Evolutionary conservation across 345 rosid genomes (phyloP), one percentile per base, ranked within the genome.

Genomic region (Salix brachista): DNA sequence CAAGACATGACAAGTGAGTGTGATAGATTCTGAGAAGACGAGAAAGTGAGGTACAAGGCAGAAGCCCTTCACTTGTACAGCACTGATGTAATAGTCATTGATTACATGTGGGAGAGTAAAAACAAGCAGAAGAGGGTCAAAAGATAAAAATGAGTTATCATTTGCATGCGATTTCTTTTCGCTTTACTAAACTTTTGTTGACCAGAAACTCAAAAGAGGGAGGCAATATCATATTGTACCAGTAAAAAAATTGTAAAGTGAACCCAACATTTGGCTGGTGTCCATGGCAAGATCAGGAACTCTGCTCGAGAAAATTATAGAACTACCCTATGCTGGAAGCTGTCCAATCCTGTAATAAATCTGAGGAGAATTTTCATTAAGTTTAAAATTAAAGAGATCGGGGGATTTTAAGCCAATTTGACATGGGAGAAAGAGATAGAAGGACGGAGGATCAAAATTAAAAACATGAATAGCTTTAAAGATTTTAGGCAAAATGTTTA

Each of bases 181-280:
- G 4, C 76, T 71, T 79, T 67, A 60, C 37, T 80, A 9, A 16
- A 68, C 13, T 77, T 76, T 81, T 58, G 80, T 79, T 71, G 74
- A 74, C 72, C 1, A n/a, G 50, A 69, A 71, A 72, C 18, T 30
- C 46, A 48, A 70, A 68, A 41, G 69, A 46, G 17, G 62, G 30
- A 60, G 81, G 81, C 80, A 69, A 71, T 71, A 83, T 86, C 77
- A 83, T 83, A 65, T n/a, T 75, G 75, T 46, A 25, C 68, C 50
- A 72, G 50, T 68, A 58, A 23, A 32, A 32, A 74, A 65, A 26
- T 26, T 19, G 26, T 76, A 25, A 77, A 68, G 60, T 39, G 75
- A 74, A 48, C 46, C 30, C 64, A 73, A 2, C 37, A 56, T 11
- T 14, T 19, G 54, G 67, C 67, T 58, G 75, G 50, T 10, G 67